Evolutionary conservation across 2,329 filamentous ascomycete genomes (phyloP).

Genomic region (Aspergillus tanneri): DNA sequence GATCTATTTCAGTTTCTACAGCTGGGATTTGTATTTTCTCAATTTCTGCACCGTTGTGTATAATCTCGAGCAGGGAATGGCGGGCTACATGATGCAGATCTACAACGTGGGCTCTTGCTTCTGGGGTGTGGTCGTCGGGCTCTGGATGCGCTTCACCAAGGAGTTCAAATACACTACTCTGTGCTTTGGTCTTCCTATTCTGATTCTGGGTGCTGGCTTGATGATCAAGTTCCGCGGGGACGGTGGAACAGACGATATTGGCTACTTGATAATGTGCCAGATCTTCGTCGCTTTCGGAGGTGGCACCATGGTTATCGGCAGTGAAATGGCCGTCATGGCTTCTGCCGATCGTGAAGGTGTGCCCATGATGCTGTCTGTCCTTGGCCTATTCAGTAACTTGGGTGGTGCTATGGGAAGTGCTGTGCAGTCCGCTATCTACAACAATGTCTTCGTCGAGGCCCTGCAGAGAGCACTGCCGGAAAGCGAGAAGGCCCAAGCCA

Average conservation of each 20-base stretch:
- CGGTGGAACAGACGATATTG: slow-evolving; percentile 41
- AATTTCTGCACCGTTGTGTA: slow-evolving; percentile 57
- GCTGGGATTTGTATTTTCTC: slow-evolving; percentile 56
- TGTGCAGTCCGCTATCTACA: slow-evolving; percentile 53
- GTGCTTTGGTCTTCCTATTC: slow-evolving; percentile 53
- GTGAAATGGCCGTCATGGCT: slow-evolving; percentile 60
- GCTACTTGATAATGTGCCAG: slow-evolving; percentile 56
- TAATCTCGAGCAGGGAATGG: slow-evolving; percentile 42
- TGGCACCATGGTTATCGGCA: slow-evolving; percentile 54
- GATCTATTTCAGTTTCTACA: slow-evolving; percentile 51
- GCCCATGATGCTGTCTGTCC: slow-evolving; percentile 45
- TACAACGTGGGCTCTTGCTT: slow-evolving; percentile 58
- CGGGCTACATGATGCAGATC: slow-evolving; percentile 51
- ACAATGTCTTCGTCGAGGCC: slow-evolving; percentile 52
- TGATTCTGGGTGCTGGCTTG: slow-evolving; percentile 53
- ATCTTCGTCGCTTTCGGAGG: slow-evolving; percentile 57
- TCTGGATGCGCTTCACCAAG: slow-evolving; percentile 50
- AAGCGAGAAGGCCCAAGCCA: slow-evolving; percentile 19
- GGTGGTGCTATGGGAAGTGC: slow-evolving; percentile 38
- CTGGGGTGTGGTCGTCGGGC: slow-evolving; percentile 50
- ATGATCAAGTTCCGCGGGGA: slow-evolving; percentile 58
- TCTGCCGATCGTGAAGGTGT: slow-evolving; percentile 56
- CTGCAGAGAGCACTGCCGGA: slow-evolving; percentile 49
- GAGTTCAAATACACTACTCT: slow-evolving; percentile 55
- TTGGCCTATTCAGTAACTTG: slow-evolving; percentile 36